These are phyloP conservation scores for Zygosaccharomyces bisporus DNA, from an alignment of 805 yeast genomes.

Conservation along the genomic window DNA sequence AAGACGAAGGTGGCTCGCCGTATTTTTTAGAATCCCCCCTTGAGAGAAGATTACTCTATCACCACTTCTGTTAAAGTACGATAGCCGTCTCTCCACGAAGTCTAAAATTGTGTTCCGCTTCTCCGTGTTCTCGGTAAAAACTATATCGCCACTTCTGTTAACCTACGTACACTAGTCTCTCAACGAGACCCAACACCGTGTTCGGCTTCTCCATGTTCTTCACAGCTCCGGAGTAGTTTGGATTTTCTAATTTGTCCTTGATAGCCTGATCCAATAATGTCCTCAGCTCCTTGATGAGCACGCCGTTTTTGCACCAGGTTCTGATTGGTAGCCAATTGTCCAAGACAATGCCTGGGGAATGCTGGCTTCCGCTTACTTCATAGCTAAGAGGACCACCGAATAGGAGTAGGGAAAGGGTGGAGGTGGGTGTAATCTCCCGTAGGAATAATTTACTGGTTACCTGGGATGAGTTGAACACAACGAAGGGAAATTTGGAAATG, in stretches of 20 bases:
- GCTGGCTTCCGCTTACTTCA: conserved; percentile 46
- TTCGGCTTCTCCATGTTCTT: conserved; percentile 28
- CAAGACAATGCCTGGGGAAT: conserved; percentile 78
- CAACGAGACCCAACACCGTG: conserved; percentile 42
- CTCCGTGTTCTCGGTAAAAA: conserved; percentile 14
- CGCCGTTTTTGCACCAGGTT: conserved; percentile 94
- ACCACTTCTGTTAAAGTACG: conserved; percentile 12
- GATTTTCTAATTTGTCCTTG: conserved; percentile 54
- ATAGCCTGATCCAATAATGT: conserved; percentile 62
- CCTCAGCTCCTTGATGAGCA: conserved; percentile 68
- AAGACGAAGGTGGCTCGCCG: neutral
- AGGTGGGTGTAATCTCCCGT: conserved; percentile 75
- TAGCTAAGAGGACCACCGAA: conserved; percentile 74
- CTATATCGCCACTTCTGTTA: no score
- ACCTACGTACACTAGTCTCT: conserved; percentile 33
- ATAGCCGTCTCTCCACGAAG: conserved; percentile 41
- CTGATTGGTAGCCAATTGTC: conserved; percentile 88
- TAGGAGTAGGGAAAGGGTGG: conserved; percentile 64
- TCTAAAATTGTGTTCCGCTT: conserved; percentile 38
- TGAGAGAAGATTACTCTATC: neutral
- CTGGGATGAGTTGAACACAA: conserved; percentile 58
- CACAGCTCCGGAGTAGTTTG: conserved; percentile 33
- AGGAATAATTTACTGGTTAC: conserved; percentile 66
- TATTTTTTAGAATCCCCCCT: neutral
- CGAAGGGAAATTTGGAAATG: conserved; percentile 50